Percentiles rank a stretch among this genome's conserved stretches.
phyloP scores from a whole-genome alignment of 352 stramenopile genomes.

The Phytophthora cajani region DNA sequence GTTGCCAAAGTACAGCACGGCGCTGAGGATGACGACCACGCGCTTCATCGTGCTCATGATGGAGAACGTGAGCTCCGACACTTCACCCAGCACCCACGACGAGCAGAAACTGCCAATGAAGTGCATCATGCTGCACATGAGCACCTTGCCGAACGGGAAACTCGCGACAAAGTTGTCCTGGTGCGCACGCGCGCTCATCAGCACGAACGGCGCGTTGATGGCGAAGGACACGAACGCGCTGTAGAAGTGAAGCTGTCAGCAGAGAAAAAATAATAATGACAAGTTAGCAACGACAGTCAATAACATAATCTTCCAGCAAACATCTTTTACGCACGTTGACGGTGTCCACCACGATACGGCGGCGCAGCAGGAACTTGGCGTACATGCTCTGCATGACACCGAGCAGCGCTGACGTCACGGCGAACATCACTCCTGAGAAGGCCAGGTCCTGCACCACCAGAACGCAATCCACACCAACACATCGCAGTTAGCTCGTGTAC shows the following conservation, averaged over 20 bases:
- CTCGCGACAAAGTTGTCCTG: constrained; percentile 66
- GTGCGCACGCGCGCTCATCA: constrained; percentile 60
- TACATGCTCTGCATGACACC: constrained; percentile 91
- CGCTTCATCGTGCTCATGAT: constrained; percentile 93
- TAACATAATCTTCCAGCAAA: background rate
- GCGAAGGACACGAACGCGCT: constrained; percentile 83
- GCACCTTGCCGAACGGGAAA: constrained; percentile 77
- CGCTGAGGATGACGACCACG: constrained; percentile 87
- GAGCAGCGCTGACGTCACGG: constrained; percentile 73
- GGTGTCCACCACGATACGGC: constrained; percentile 76
- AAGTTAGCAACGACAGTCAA: constrained; percentile 2
- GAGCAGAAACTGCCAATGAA: constrained; percentile 85
- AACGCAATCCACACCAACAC: constrained; percentile 6
- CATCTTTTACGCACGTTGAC: constrained; percentile 72
- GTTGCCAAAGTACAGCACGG: constrained; percentile 88
- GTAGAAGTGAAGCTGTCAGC: constrained; percentile 85
- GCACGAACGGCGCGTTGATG: constrained; percentile 81
- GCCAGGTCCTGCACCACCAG: constrained; percentile 61
- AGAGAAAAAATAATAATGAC: background rate
- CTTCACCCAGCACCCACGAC: constrained; percentile 83
- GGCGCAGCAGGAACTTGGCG: constrained; percentile 84
- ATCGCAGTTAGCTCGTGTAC: constrained; percentile 5
- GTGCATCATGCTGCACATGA: constrained; percentile 86
- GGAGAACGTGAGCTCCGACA: constrained; percentile 89
- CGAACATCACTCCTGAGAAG: constrained; percentile 70